Evolutionary conservation across 2,329 filamentous ascomycete genomes (phyloP), one percentile per base, ranked within the genome.

Genomic region (Sarocladium kiliense): DNA sequence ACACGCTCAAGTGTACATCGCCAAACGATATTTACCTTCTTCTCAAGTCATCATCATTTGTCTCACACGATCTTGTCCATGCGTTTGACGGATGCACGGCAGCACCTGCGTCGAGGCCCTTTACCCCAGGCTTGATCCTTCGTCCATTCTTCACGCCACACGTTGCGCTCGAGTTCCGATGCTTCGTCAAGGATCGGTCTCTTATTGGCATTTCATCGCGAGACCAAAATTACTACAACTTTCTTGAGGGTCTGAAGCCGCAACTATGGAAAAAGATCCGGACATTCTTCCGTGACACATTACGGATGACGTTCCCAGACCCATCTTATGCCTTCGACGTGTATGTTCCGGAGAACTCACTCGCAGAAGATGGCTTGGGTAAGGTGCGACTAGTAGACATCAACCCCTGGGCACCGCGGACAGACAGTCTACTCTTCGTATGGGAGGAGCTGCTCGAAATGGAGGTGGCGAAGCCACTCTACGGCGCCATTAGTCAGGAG

Each of bases 1-100:
- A 99, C 71, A 95, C 89, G 47, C 88, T 97, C 74, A 91, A 96
- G 70, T 99, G 94, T 71, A 86, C 85, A 3, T 85, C 84, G 1
- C 84, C 94, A 2, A 95, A 94, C 68, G 94, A 99, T 65, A 84
- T 99, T 44, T 99, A 97, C 66, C 80, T 97, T 16, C 80, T 99
- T 1, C 80, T 99, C 14, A 99, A 99, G 74, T 92, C 88, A 65
- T 96, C 91, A 25, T 92, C 92, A 64, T 97, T 99, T 65, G 79
- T 97, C 58, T 96, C 89, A 3, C 92, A 97, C 69, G 94, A 99
- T 67, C 77, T 99, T 6, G 89, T 95, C 65, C 90, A 97, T 67
- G 91, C 91, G 1, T 97, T 97, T 61, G 90, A 96, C 60, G 91
- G 87, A 62, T 76, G 77, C 61, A 68, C 68, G 1, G 67, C 76